These are phyloP conservation scores for Actinomortierella ambigua DNA, from an alignment of 371 early-diverging fungal genomes.

Conservation along the genomic window DNA sequence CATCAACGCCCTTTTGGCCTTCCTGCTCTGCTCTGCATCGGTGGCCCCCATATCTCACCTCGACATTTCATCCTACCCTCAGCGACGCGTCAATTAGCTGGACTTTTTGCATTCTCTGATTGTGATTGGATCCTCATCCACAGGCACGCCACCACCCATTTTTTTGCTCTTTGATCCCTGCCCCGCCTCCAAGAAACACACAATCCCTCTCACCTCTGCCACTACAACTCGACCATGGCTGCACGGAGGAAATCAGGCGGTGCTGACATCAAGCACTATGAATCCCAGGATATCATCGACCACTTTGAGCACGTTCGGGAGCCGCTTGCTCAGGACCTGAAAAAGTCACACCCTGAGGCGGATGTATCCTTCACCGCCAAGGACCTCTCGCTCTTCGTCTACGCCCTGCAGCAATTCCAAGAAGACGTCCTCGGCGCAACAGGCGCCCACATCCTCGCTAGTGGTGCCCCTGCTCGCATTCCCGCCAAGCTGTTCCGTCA, in stretches of 20 bases:
- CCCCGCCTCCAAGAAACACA: background rate
- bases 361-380: conserved; percentile 51
- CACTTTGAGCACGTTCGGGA: conserved; percentile 52
- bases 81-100: too few relatives aligned
- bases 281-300: conserved; percentile 47
- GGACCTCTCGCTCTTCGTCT: conserved; percentile 60
- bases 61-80: too few relatives aligned
- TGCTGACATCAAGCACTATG: conserved; percentile 48
- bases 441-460: conserved; percentile 16
- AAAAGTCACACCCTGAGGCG: conserved; percentile 39
- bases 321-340: conserved; percentile 51
- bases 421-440: conserved; percentile 59
- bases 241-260: conserved; percentile 44
- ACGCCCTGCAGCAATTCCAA: conserved; percentile 69
- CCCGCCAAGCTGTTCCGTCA: conserved; percentile 66
- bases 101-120: too few relatives aligned
- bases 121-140: background rate
- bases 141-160: background rate
- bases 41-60: too few relatives aligned
- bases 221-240: conserved; percentile 20
- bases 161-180: background rate
- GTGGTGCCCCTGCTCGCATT: conserved; percentile 52
- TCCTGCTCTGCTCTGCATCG: too few relatives aligned
- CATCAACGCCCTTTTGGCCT: too few relatives aligned
- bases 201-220: conserved; percentile 4